Evolutionary conservation across 106 monocot genomes (phyloP).

Genomic region (Iris macrosiphon): DNA sequence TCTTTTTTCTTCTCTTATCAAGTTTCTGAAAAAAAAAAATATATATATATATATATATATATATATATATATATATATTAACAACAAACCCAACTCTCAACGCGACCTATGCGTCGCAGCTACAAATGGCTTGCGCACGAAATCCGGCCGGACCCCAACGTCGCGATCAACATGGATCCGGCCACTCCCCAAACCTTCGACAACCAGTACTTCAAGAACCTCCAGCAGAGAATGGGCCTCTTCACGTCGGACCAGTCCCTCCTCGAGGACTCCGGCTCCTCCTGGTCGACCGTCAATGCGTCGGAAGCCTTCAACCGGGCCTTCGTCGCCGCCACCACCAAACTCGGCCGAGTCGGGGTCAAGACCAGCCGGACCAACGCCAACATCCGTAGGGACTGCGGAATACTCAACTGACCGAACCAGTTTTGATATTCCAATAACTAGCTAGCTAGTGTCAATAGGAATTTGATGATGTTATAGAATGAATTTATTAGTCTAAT

Average conservation of each 20-base stretch:
- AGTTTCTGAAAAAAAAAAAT: too few relatives aligned
- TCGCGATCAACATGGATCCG: slow-evolving; percentile 22
- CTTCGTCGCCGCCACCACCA: slow-evolving; percentile 34
- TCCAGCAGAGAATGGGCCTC: slow-evolving; percentile 25
- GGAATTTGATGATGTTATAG: too few relatives aligned
- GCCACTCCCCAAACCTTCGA: slow-evolving; percentile 30
- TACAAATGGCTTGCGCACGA: slow-evolving; percentile 18
- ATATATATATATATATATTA: too few relatives aligned
- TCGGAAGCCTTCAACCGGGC: slow-evolving; percentile 14
- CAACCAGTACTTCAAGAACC: slow-evolving; percentile 35
- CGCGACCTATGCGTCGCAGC: slow-evolving; percentile 45
- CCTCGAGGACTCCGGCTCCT: slow-evolving; percentile 27
- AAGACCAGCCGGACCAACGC: slow-evolving; percentile 28
- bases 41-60: too few relatives aligned
- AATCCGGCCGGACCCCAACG: slow-evolving; percentile 5
- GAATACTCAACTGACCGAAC: slow-evolving; percentile 21
- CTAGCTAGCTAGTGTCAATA: too few relatives aligned
- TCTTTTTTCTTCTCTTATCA: too few relatives aligned
- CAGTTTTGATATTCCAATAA: too few relatives aligned
- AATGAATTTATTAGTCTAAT: too few relatives aligned
- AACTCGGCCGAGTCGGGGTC: slow-evolving; percentile 34
- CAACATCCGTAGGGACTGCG: slow-evolving; percentile 35
- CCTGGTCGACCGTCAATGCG: slow-evolving; percentile 17
- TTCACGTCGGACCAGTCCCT: slow-evolving; percentile 34
- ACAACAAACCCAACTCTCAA: slow-evolving; percentile 41